Base-by-base conservation (phyloP, 2,329 filamentous ascomycete genomes). In the Diaporthe caulivora region DNA sequence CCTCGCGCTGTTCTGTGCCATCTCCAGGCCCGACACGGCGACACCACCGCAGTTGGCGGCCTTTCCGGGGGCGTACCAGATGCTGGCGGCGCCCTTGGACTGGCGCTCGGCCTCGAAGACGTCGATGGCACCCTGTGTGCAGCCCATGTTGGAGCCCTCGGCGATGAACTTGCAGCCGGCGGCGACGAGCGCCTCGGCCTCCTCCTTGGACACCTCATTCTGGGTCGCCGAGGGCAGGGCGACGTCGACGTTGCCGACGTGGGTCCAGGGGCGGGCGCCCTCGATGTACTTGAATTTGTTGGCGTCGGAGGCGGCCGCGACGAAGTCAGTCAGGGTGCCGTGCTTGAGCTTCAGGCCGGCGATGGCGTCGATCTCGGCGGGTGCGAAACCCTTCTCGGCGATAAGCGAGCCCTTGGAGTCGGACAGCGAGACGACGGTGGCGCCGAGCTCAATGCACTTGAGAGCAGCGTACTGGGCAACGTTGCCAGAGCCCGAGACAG, bases 121-220 rank as follows among this genome's bases (percentile, higher is more conserved):
- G 80, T 98, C 94, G 80, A 99, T 98, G 78, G 96, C 96, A 77
- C 94, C 95, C 86, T 97, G 95, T 44, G 95, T 98, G 89, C 95
- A 98, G 77, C 97, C 97, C 97, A 99, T 98, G 91, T 98, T 98
- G 86, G 93, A 97, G 72, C 97, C 97, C 87, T 99, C 97, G 73
- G 97, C 97, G 78, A 98, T 92, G 87, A 95, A 97, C 83, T 92
- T 91, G 81, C 89, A 90, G 78, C 96, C 96, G 74, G 89, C 90
- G 65, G 89, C 89, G 74, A 98, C 91, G 57, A 98, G 91, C 24
- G 90, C 91, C 86, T 94, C 88, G 70, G 95, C 97, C 88, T 99
- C 97, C 80, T 97, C 95, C 82, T 92, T 92, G 81, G 90, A 95
- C 81, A 99, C 95, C 87, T 99, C 97, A 88, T 99, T 99, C 89